Evolutionary conservation across 768 basidiomycete genomes (phyloP).

Genomic region (Suillus brevipes): DNA sequence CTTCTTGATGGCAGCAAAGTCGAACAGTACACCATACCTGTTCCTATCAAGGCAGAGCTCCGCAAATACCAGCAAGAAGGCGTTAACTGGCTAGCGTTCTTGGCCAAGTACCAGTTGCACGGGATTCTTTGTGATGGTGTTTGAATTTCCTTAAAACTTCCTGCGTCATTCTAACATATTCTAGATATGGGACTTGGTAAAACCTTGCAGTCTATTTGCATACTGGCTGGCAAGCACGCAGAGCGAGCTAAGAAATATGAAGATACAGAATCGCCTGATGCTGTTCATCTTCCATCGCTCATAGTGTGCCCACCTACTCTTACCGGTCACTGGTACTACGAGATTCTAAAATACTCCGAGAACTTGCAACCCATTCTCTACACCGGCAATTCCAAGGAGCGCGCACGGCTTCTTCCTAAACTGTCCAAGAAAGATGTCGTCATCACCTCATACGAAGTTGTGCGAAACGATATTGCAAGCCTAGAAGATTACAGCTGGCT

Average conservation of each 20-base stretch:
- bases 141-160: not conserved
- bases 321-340: constrained; percentile 99
- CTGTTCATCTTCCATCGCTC: constrained; percentile 87
- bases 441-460: constrained; percentile 96
- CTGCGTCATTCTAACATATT: not conserved
- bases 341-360: constrained; percentile 89
- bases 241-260: constrained; percentile 75
- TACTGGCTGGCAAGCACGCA: constrained; percentile 89
- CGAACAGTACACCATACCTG: constrained; percentile 83
- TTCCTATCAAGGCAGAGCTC: constrained; percentile 88
- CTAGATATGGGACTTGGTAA: constrained; percentile 99
- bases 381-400: constrained; percentile 83
- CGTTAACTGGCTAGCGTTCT: constrained; percentile 97
- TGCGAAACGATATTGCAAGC: constrained; percentile 86
- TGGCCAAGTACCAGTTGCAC: constrained; percentile 96
- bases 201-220: constrained; percentile 96
- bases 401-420: constrained; percentile 63
- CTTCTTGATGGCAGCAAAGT: constrained; percentile 95
- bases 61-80: constrained; percentile 98
- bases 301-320: constrained; percentile 97
- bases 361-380: constrained; percentile 85
- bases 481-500: constrained; percentile 81
- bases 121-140: constrained; percentile 97
- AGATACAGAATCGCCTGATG: constrained; percentile 67
- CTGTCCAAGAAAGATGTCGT: constrained; percentile 82